Percentiles rank a stretch among this genome's conserved stretches.
Evolutionary conservation across 768 basidiomycete genomes (phyloP).

Genomic region (Pisolithus sp.): DNA sequence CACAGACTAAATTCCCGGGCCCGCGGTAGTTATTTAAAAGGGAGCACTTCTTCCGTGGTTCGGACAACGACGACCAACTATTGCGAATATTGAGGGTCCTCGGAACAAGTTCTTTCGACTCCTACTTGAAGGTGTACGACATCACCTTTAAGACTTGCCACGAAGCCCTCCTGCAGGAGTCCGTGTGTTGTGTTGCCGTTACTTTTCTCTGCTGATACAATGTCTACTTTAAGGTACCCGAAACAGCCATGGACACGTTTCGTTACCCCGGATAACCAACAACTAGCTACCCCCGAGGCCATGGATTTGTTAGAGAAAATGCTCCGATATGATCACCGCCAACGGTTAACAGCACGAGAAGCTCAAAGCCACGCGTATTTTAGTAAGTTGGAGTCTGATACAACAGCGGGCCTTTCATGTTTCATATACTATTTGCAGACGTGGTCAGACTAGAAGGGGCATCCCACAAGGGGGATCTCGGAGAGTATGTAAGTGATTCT

Average conservation of each 20-base stretch:
- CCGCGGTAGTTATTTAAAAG: constrained; percentile 55
- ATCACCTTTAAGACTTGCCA: constrained; percentile 62
- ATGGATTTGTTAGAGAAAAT: constrained; percentile 63
- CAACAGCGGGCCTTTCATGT: constrained; percentile 7
- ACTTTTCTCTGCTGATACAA: constrained; percentile 1
- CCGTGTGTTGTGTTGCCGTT: constrained; percentile 9
- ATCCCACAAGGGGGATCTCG: constrained; percentile 34
- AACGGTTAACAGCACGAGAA: constrained; percentile 61
- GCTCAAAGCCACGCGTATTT: constrained; percentile 65
- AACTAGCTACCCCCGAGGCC: constrained; percentile 53
- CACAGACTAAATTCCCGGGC: not conserved
- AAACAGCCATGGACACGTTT: constrained; percentile 63
- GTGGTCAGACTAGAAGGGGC: constrained; percentile 42
- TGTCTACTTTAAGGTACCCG: constrained; percentile 37
- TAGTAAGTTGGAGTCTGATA: constrained; percentile 32
- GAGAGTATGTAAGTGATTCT: constrained; percentile 42
- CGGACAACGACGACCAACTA: constrained; percentile 68
- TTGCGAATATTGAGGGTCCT: constrained; percentile 64
- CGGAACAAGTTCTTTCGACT: constrained; percentile 60
- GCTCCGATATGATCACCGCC: constrained; percentile 63
- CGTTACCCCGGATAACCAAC: constrained; percentile 51
- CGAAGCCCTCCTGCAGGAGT: constrained; percentile 50
- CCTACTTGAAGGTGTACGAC: constrained; percentile 52
- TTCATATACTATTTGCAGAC: constrained; percentile 30
- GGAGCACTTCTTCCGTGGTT: constrained; percentile 72